Conservation (phyloP, 768 basidiomycete species). For the Paxillus ammoniavirescens region DNA sequence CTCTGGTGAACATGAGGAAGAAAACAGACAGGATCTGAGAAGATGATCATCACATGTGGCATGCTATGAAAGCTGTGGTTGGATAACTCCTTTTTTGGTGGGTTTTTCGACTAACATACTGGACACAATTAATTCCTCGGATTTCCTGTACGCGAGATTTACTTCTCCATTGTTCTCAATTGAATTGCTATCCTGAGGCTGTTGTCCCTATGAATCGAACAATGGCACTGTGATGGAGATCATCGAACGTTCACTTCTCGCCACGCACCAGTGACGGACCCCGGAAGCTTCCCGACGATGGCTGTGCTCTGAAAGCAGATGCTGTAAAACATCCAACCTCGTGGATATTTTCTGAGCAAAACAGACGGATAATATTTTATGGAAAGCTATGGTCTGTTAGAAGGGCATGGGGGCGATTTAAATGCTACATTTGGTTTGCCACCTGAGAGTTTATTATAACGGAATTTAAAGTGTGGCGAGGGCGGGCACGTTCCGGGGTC, state of each 20-base stretch:
- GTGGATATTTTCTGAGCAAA: neutral
- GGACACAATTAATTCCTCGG: slow-evolving; percentile 1
- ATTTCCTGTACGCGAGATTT: slow-evolving; percentile 1
- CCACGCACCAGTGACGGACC: slow-evolving; percentile 2
- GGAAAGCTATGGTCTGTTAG: too few species aligned
- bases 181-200: neutral
- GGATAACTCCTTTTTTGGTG: neutral
- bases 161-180: slow-evolving; percentile 3
- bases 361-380: neutral
- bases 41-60: neutral
- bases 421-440: neutral
- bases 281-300: neutral
- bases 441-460: neutral
- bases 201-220: slow-evolving; percentile 10
- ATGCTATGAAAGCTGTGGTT: neutral
- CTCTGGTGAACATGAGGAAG: slow-evolving; percentile 1
- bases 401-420: too few species aligned
- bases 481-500: slow-evolving; percentile 9
- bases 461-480: neutral
- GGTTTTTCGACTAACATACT: neutral
- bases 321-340: neutral
- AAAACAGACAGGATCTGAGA: neutral
- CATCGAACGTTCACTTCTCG: neutral
- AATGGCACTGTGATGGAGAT: neutral
- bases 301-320: neutral